Conservation (phyloP, 2,329 filamentous ascomycete genomes). For the Thyridium curvatum region DNA sequence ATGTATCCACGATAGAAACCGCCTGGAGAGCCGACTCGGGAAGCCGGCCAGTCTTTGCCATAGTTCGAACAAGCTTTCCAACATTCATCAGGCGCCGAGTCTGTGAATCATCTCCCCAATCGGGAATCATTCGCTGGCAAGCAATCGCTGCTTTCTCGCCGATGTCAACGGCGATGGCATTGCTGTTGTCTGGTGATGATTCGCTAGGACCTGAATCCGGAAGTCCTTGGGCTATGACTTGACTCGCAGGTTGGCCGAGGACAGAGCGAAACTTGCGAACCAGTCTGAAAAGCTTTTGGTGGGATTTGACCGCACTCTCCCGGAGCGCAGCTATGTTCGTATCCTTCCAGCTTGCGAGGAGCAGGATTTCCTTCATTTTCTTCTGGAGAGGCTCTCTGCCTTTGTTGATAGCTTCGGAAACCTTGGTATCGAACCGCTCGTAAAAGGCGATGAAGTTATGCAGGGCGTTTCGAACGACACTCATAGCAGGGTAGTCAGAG, state of each 20-base stretch:
- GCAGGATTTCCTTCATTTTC: constrained; percentile 85
- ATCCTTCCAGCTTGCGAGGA: constrained; percentile 95
- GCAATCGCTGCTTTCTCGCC: constrained; percentile 18
- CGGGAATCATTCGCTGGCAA: constrained; percentile 26
- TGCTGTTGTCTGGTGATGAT: neutral
- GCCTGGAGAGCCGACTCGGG: constrained; percentile 42
- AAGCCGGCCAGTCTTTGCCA: constrained; percentile 33
- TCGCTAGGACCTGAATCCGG: constrained; percentile 31
- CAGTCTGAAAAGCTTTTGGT: constrained; percentile 85
- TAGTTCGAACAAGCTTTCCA: constrained; percentile 63
- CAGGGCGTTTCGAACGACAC: constrained; percentile 56
- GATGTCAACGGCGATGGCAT: constrained; percentile 16
- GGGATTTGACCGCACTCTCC: constrained; percentile 84
- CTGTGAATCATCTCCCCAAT: constrained; percentile 26
- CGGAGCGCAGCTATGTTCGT: constrained; percentile 86
- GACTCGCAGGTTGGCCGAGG: constrained; percentile 68
- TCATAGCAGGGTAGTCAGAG: constrained; percentile 51
- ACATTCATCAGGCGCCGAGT: constrained; percentile 66
- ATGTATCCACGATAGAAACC: constrained; percentile 55
- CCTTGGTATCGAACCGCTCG: constrained; percentile 59
- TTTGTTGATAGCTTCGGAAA: constrained; percentile 58
- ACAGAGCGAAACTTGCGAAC: constrained; percentile 83
- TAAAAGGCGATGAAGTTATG: constrained; percentile 74
- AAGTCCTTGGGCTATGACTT: constrained; percentile 53
- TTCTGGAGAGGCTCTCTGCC: constrained; percentile 78